These are phyloP conservation scores for Penstemon eatonii DNA, from an alignment of 257 asterid species.

Conservation along the genomic window DNA sequence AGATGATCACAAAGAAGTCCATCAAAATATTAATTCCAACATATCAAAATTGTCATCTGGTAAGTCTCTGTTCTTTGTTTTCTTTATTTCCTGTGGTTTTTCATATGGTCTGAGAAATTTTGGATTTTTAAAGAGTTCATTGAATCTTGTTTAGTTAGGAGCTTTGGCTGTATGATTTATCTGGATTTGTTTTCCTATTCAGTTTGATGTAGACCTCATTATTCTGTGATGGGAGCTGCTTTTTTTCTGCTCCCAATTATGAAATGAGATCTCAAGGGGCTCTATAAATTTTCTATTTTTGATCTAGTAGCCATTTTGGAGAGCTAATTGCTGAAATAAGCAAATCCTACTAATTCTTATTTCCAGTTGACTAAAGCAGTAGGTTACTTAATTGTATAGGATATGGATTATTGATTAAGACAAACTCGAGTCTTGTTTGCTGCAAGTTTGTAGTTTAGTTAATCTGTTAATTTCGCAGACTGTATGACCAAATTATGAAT, in stretches of 20 bases:
- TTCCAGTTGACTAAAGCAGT: neutral
- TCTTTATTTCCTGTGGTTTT: neutral
- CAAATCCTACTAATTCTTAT: no score
- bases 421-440: neutral
- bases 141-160: constrained; percentile 16
- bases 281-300: constrained; percentile 19
- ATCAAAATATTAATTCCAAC: constrained; percentile 56
- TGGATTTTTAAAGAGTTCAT: constrained; percentile 23
- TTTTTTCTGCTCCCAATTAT: constrained; percentile 23
- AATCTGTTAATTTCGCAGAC: no score
- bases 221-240: constrained; percentile 24
- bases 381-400: neutral
- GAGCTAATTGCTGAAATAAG: neutral
- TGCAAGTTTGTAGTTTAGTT: no score
- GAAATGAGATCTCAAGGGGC: constrained; percentile 38
- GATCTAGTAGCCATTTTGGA: constrained; percentile 26
- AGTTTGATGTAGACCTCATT: constrained; percentile 29
- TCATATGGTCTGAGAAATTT: constrained; percentile 52
- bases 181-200: constrained; percentile 19
- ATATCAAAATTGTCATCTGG: constrained; percentile 87
- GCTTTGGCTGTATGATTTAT: constrained; percentile 22
- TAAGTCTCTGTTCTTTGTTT: constrained; percentile 26
- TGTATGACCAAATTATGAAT: no score
- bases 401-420: neutral
- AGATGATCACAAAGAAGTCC: constrained; percentile 66